phyloP scores from a whole-genome alignment of 192 early-diverging fungal genomes.

The Phlyctochytrium arcticum region DNA sequence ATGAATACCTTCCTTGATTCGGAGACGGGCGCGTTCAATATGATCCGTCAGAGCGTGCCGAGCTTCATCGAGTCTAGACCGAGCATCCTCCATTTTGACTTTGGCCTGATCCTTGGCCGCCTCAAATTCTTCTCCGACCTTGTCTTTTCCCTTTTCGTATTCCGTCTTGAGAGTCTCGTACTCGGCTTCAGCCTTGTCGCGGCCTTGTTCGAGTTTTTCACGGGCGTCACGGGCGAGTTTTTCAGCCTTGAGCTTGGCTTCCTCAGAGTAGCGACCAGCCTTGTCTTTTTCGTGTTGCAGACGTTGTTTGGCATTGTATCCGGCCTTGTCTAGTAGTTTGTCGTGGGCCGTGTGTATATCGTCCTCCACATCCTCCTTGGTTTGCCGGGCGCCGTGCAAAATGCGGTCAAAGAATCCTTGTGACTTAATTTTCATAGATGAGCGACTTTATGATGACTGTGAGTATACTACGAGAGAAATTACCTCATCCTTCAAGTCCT shows the following conservation, averaged over 20 bases:
- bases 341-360: too few species aligned
- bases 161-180: neutral
- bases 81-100: conserved; percentile 4
- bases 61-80: neutral
- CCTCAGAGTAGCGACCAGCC: neutral
- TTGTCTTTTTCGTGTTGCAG: neutral
- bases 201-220: neutral
- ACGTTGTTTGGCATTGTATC: neutral
- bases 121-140: neutral
- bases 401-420: too few species aligned
- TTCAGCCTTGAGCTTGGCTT: neutral
- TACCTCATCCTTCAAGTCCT: too few species aligned
- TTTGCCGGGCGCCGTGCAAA: neutral
- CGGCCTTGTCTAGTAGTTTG: too few species aligned
- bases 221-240: neutral
- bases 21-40: neutral
- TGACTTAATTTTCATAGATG: too few species aligned
- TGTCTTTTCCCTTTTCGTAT: neutral
- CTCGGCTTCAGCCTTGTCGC: neutral
- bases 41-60: too few species aligned
- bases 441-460: too few species aligned
- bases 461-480: too few species aligned
- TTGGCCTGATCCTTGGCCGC: neutral
- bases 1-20: conserved; percentile 3
- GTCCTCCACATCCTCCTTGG: neutral